Evolutionary conservation across 257 asterid genomes (phyloP), one percentile per base, ranked within the genome.

Genomic region (Ilex aquifolium): DNA sequence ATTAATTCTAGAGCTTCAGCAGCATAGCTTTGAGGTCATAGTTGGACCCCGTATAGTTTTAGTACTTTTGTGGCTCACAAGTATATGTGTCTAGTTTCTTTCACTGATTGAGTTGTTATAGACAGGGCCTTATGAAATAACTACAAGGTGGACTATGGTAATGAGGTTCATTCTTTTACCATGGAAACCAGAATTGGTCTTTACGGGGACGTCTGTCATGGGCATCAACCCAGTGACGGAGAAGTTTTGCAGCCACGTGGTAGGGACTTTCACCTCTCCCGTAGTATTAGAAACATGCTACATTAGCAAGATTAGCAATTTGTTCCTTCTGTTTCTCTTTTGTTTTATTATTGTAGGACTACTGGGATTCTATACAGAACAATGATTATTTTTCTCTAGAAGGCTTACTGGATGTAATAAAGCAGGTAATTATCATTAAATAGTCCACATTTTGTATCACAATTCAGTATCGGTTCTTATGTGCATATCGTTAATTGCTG

Each of bases 121-220:
- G 98, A 88, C 98, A 83, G 98, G 95, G 61, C 83, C 92, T 10
- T 74, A 83, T 59, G 95, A 88, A 83, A 80, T 88, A 75, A 91
- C 98, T 36, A 88, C 96, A 13, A 83, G 96, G 67, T 88, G 98
- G 98, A 86, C 88, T 31, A 86, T 91, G 95, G 95, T 86, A 21
- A 88, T 88, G 96, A 77, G n/a, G 65, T 86, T 91, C 65, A 6
- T 73, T 67, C 85, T 88, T 61, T 69, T 88, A 56, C 98, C 98
- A 31, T 91, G 96, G 96, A 83, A 82, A 13, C 96, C 96, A 42
- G 92, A 88, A 60, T 66, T 91, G 73, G 85, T 86, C 77, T 91
- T 91, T 80, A 91, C 98, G 0, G 96, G 98, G 0, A 88, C 88
- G 75, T 91, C 98, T 59, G 93, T 84, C 51, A 91, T 91, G 98